Base-by-base conservation (phyloP, 768 basidiomycete species). In the Russula sp. region DNA sequence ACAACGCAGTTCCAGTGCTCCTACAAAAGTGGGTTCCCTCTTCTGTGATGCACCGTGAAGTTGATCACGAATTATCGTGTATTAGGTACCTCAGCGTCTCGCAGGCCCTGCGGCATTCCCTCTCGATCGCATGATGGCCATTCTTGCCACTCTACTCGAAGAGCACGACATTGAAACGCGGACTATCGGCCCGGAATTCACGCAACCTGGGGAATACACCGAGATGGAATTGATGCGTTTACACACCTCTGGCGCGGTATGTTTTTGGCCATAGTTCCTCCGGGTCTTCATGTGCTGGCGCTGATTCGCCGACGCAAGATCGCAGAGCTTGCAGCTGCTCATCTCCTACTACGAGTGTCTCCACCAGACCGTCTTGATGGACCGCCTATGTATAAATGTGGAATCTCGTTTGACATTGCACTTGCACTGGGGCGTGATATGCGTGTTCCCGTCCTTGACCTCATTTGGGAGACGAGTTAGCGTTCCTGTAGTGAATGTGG, bases 21-120 rank as follows among this genome's bases (percentile, higher is more conserved):
- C 62, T 7, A 68, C 69, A 25, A 75, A 73, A 70, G 72, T 73
- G 16, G 7, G 58, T 56, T 18, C 10, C 5, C 29, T 53, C 13
- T 41, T 39, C 20, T 18, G 10, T 22, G 3, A n/a, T 34, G 22
- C 32, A 18, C 4, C 18, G 13, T 43, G 39, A 47, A 43, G 14
- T 46, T 48, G 25, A 42, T 20, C 22, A 5, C 2, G 7, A 18
- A 34, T 20, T 32, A 32, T 59, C 46, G 10, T 59, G 43, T 53
- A 5, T 52, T 5, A 90, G 87, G 75, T 86, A 16, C 82, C 92
- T 1, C 90, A 92, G 68, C 76, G 86, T n/a, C 79, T 93, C 5
- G 73, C 89, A 2, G 93, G 93, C 1, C 93, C 93, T 3, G 77
- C 80, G 38, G 73, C 86, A 1, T 95, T 95, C 69, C 83, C 88